Evolutionary conservation across 805 yeast species (phyloP), one percentile per base, ranked within the genome.

Genomic region (Pichia heedii): DNA sequence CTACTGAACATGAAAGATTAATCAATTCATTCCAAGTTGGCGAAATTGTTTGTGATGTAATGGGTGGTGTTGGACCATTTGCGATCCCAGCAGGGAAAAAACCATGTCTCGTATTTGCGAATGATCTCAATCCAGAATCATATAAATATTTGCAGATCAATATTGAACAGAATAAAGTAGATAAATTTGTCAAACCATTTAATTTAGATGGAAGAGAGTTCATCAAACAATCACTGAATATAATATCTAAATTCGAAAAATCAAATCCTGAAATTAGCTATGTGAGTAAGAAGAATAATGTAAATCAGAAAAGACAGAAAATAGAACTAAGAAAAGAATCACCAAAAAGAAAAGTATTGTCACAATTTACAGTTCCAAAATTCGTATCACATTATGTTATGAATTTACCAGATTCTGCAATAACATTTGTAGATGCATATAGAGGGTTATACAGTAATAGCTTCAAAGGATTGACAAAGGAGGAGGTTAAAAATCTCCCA

Each of bases 31-130:
- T 68, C 45, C 82, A 84, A 54, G 54, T 73, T 35, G 82, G 83
- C 10, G 83, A 82, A 46, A 84, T 87, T 7, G 84, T 94, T 0
- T 86, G 87, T 54, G 99, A 93, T 66, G 97, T 88, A 0, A 85
- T 94, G 77, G 97, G 96, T 1, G 99, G 99, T 38, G 97, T 93
- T 2, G 99, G 99, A 0, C 99, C 99, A 5, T 93, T 94, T 67
- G 90, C 95, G 2, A 77, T 93, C 1, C 99, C 99, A 0, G 95
- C 97, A 0, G 97, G 89, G 13, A 87, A 83, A 61, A 85, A 82
- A 48, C 74, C 74, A 15, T 83, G 80, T 11, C 60, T 89, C 41
- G 95, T 86, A 0, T 69, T 93, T 53, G 96, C 97, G 11, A 93
- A 89, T 59, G 99, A 93, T 61, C 69, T 93, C 59, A 93, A 93